Evolutionary conservation across 306 rosid species (phyloP), one percentile per base, ranked within the genome.

Genomic region (Cyamopsis tetragonoloba): DNA sequence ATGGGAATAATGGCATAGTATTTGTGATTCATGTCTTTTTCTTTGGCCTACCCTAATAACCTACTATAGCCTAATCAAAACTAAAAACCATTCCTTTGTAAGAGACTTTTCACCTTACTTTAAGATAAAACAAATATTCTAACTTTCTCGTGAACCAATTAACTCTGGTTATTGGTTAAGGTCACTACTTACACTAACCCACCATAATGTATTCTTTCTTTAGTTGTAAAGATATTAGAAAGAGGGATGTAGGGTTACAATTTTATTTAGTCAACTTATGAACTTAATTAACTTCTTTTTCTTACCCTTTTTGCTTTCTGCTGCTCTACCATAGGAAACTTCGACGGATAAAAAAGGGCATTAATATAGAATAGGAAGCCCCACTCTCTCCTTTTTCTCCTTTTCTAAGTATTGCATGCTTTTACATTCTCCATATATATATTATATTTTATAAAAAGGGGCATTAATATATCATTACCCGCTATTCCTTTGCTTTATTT

Each of bases 21-120:
- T 56, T 66, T 44, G 17, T 37, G n/a, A 24, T 55, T n/a, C 63
- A 63, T 55, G 70, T 71, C 68, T 0, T 67, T 66, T 67, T 72
- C 70, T 64, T 47, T 10, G 11, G 64, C 51, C 63, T 55, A n/a
- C n/a, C n/a, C n/a, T n/a, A n/a, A n/a, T n/a, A n/a, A n/a, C n/a
- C n/a, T n/a, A n/a, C n/a, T n/a, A n/a, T n/a, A n/a, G 62, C 50
- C 75, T 49, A 28, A 47, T 71, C 59, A 39, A 12, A 12, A 26
- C 15, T 65, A 62, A 41, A 66, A 28, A 57, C 50, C 57, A 41
- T 53, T 48, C 67, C 48, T 60, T 67, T 60, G 48, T 61, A 43
- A 4, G 48, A 22, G 49, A 22, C 42, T 53, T 66, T 71, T 34
- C 62, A 32, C 63, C 6, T 54, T 54, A 61, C 78, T 66, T 66